Base-by-base conservation (phyloP, 441 rosid genomes). In the Populus hybrid region DNA sequence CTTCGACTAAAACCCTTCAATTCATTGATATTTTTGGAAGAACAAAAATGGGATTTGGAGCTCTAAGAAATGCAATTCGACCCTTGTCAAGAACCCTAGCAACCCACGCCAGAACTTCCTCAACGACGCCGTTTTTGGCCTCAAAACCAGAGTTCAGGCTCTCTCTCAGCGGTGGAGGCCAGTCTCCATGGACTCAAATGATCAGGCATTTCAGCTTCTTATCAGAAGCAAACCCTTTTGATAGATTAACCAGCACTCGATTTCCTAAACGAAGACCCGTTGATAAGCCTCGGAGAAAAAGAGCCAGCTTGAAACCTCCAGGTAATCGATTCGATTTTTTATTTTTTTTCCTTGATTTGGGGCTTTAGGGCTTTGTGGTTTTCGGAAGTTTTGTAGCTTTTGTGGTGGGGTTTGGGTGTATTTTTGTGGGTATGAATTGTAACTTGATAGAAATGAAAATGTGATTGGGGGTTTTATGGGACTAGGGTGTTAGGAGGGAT, bases 261-360 rank as follows among this genome's bases (percentile, higher is more conserved):
- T 90, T 72, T 12, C 97, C 95, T 3, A 95, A 93, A 87, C 89
- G 95, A 80, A 83, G 95, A 63, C 97, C 97, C 28, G 83, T 88
- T 59, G 84, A 88, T 73, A 92, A 90, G 79, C 89, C 98, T 76
- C 91, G 89, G 64, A 89, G 88, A 34, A 95, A 95, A 84, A 79
- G 95, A 69, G 83, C 86, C 76, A 81, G 83, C 85, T 40, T 88
- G 82, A 90, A 87, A 73, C 93, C 96, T 68, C 85, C 90, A 82
- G 97, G 97, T 90, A 59, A 6, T 16, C 21, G 34, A 10, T 20
- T 24, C 32, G 32, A 28, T 11, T n/a, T 14, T 72, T 32, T 26
- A 66, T 69, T 23, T 74, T 24, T 71, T 24, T 75, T 11, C 11
- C 14, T 23, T 59, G 21, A 10, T 35, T 20, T 80, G 42, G 35